Base-by-base conservation (phyloP, 2,329 filamentous ascomycete species). In the Fusarium buxicola region DNA sequence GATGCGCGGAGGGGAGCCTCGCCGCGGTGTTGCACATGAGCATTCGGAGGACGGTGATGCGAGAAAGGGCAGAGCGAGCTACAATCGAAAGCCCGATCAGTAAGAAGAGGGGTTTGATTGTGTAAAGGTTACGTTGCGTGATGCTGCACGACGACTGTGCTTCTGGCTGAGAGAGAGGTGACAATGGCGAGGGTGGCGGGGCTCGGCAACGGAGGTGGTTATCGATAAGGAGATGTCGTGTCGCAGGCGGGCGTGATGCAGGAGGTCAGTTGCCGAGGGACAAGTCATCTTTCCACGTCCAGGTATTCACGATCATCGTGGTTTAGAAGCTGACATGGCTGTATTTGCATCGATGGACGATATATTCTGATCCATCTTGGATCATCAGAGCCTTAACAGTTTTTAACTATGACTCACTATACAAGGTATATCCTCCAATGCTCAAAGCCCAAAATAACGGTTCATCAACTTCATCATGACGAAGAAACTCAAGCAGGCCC, bases 1-100 rank as follows among this genome's bases (percentile, higher is more conserved):
- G 59, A 62, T 58, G 64, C 45, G 56, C 58, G 44, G 50, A 53
- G 59, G 53, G 44, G 40, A 60, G 52, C 66, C 56, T 59, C 60
- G 58, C 58, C 50, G 49, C 44, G 36, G 51, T 62, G 58, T 58
- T 55, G 59, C 53, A 61, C 46, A 55, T 58, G 39, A 55, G 52
- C 66, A 64, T 67, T 60, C 55, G 58, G 54, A 39, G 27, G 24
- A 56, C 45, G 25, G 13, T 11, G 46, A 31, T 28, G 24, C 30
- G 30, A 15, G 24, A 32, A 13, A 31, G 25, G 11, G 18, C 25
- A 31, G 18, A 16, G 21, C 31, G 45, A 51, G 31, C n/a, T 25
- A 30, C n/a, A 16, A 39, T 44, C 21, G 21, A 12, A 25, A 25
- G 39, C 12, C 13, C 16, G 28, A 11, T n/a, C 13, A 46, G 35